These are phyloP conservation scores for Wilhelminamyces savonicus DNA, from an alignment of 805 yeast genomes.

Conservation along the genomic window DNA sequence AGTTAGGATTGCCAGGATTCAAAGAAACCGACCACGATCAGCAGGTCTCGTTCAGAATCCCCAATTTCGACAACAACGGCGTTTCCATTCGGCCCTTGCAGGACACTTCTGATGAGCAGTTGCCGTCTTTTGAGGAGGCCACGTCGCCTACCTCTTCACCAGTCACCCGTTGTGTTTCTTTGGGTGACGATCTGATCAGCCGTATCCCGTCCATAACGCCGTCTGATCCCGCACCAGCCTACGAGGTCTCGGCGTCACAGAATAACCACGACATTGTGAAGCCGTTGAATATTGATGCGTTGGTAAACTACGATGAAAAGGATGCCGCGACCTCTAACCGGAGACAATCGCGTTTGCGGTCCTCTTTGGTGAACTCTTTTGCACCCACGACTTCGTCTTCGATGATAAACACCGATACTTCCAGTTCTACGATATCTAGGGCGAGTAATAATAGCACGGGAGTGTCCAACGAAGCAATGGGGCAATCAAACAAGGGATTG, in stretches of 20 bases:
- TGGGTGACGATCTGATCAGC: conserved; percentile 34
- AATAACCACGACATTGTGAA: neutral
- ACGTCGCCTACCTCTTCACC: conserved; percentile 41
- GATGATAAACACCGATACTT: neutral
- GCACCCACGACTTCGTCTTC: conserved; percentile 14
- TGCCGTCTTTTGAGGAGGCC: conserved; percentile 67
- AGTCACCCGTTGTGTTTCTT: conserved; percentile 28
- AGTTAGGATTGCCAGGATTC: conserved; percentile 7
- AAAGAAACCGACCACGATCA: conserved; percentile 9
- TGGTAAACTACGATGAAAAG: conserved; percentile 12
- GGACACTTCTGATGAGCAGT: conserved; percentile 15
- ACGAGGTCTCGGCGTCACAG: conserved; percentile 6
- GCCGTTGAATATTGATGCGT: conserved; percentile 20
- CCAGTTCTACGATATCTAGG: too few relatives aligned
- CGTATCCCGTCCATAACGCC: conserved; percentile 25
- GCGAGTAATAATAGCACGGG: too few relatives aligned
- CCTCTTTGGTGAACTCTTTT: conserved; percentile 27
- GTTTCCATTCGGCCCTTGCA: conserved; percentile 23
- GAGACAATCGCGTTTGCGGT: conserved; percentile 16
- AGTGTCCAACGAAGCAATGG: conserved; percentile 1
- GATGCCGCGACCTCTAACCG: conserved; percentile 2
- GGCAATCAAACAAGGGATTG: neutral
- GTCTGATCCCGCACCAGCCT: conserved; percentile 27
- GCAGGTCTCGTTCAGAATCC: conserved; percentile 34
- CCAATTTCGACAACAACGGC: conserved; percentile 26